Conservation (phyloP, 306 rosid species). For the Gynostemma pentaphyllum region DNA sequence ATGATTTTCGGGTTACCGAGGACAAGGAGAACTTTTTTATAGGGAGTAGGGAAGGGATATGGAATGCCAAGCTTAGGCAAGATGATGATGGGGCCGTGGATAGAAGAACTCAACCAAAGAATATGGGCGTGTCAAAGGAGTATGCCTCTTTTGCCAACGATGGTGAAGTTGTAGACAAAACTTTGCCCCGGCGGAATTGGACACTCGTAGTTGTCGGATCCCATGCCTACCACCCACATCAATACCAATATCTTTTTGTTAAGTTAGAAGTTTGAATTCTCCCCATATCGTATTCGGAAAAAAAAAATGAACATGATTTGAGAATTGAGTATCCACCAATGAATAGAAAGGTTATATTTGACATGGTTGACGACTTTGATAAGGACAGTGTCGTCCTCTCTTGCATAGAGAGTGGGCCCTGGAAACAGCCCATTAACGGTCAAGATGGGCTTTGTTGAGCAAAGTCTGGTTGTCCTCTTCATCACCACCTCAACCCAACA, state of each 20-base stretch:
- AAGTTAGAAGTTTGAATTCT: no score
- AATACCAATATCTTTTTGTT: no score
- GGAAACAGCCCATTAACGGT: slow-evolving; percentile 79
- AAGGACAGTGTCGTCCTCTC: slow-evolving; percentile 69
- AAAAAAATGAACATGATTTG: neutral
- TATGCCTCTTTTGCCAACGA: slow-evolving; percentile 83
- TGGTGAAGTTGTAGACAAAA: slow-evolving; percentile 71
- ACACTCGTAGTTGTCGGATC: slow-evolving; percentile 57
- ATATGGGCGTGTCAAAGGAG: slow-evolving; percentile 89
- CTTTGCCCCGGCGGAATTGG: slow-evolving; percentile 65
- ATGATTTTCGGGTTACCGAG: slow-evolving; percentile 30
- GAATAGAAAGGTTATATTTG: slow-evolving; percentile 50
- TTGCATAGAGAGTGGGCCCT: slow-evolving; percentile 76
- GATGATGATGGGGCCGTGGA: slow-evolving; percentile 72
- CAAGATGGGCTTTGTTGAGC: slow-evolving; percentile 61
- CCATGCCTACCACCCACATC: slow-evolving; percentile 59
- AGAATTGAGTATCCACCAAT: slow-evolving; percentile 34
- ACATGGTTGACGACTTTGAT: slow-evolving; percentile 63
- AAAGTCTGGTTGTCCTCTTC: slow-evolving; percentile 37
- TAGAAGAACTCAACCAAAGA: slow-evolving; percentile 72
- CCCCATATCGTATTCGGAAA: no score
- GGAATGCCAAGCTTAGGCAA: slow-evolving; percentile 81
- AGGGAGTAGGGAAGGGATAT: slow-evolving; percentile 77
- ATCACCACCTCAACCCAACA: slow-evolving; percentile 41
- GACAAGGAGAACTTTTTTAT: slow-evolving; percentile 52